A percentile compares a stretch with the other conserved stretches of the same genome.
Evolutionary conservation across 768 basidiomycete species (phyloP).

Genomic region (Macrolepiota albuminosa): DNA sequence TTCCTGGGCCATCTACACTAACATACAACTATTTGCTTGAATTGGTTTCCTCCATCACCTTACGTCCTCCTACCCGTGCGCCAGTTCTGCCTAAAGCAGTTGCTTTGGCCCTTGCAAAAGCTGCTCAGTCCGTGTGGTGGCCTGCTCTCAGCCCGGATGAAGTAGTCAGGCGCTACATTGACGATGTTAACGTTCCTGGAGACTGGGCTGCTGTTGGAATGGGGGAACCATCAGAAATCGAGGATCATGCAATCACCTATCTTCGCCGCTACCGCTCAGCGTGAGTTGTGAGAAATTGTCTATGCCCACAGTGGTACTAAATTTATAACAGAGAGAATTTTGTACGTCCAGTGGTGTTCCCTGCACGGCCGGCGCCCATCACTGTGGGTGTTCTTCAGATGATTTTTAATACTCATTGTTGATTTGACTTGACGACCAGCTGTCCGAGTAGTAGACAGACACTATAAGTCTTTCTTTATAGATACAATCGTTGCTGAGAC

Average conservation of each 20-base stretch:
- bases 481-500: constrained; percentile 15
- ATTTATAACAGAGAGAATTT: constrained; percentile 49
- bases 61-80: constrained; percentile 64
- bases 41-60: constrained; percentile 76
- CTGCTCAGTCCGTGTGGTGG: constrained; percentile 82
- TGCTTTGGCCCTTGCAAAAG: constrained; percentile 58
- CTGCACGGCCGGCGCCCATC: constrained; percentile 35
- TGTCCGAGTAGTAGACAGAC: constrained; percentile 18
- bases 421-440: constrained; percentile 11
- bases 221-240: constrained; percentile 70
- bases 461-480: constrained; percentile 14
- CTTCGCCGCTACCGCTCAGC: constrained; percentile 85
- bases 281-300: constrained; percentile 47
- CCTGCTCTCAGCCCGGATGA: constrained; percentile 89
- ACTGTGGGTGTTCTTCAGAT: constrained; percentile 24
- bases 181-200: constrained; percentile 70
- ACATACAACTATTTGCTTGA: constrained; percentile 78
- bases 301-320: constrained; percentile 7
- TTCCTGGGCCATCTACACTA: constrained; percentile 87
- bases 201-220: constrained; percentile 86
- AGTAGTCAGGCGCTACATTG: constrained; percentile 79
- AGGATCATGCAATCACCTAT: constrained; percentile 83
- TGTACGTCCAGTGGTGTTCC: constrained; percentile 63
- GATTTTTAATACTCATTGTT: constrained; percentile 1
- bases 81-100: constrained; percentile 73